phyloP scores from a whole-genome alignment of 257 asterid species.

The Petunia axillaris region DNA sequence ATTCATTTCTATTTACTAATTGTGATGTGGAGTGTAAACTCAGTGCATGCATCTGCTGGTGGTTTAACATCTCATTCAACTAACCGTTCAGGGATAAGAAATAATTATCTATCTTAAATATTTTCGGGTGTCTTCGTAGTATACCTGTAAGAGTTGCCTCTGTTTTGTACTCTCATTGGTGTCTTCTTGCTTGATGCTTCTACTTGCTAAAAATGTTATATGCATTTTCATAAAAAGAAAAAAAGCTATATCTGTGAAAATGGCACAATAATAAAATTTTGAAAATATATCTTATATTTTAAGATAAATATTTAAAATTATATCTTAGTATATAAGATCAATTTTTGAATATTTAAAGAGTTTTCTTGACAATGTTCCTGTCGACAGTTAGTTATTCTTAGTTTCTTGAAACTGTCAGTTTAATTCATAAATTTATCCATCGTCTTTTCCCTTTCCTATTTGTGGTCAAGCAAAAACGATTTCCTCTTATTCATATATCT shows the following conservation, averaged over 20 bases:
- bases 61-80: slow-evolving; percentile 10
- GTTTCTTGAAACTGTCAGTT: background rate
- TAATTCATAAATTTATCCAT: background rate
- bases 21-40: background rate
- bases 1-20: background rate
- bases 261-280: background rate
- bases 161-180: slow-evolving; percentile 2
- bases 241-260: background rate
- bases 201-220: background rate
- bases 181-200: background rate
- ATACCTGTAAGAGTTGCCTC: background rate
- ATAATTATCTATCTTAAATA: background rate
- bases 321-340: background rate
- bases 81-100: slow-evolving; percentile 13
- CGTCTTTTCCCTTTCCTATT: background rate
- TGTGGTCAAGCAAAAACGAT: background rate
- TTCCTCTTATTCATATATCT: background rate
- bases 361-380: background rate
- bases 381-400: background rate
- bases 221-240: background rate
- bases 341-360: background rate
- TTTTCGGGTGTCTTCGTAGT: background rate
- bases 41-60: background rate
- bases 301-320: background rate
- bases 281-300: background rate